Evolutionary conservation across 1,139 yeast species (phyloP), one percentile per base, ranked within the genome.

Genomic region (Hyphopichia pseudoburtonii): DNA sequence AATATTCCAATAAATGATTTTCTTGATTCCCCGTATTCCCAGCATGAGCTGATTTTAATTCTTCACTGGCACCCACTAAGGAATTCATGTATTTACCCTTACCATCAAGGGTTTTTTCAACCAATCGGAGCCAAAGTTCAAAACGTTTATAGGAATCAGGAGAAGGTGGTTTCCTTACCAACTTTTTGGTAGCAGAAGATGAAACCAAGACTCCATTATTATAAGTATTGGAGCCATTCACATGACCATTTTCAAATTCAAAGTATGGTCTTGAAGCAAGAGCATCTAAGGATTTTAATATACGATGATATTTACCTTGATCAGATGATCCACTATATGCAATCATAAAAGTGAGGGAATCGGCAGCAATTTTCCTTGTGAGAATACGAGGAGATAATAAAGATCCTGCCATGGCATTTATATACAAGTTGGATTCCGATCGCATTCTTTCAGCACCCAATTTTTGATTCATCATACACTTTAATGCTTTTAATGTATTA

Each of bases 41-140:
- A 8, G 78, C 72, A 43, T 60, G 61, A 16, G 70, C 69, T 11
- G 78, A 67, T 44, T 81, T 80, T 39, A 82, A 72, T 47, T 92
- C 97, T n/a, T 85, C 95, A 43, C 90, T 82, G 1, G 97, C 96
- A 2, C 97, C 97, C 7, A 92, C 97, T 49, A 84, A 64, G 1
- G 96, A 86, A 12, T 96, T 95, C 73, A 85, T 73, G 43, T 68
- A 69, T 50, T 81, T 84, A 10, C 97, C 97, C 48, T 92, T 74
- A 1, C 97, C 97, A 44, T 85, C 90, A 36, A 92, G 56, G 0
- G 95, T 82, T 40, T 80, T 76, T 40, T 79, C 86, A 3, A 88
- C 84, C 9, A 84, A 68, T 48, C 75, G 70, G 37, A 90, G 59
- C 97, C 97, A 92, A n/a, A 86, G 78, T 50, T 87, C 95, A 49